These are phyloP conservation scores for Corynascus novoguineensis DNA, from an alignment of 495 filamentous ascomycete species.

Conservation along the genomic window DNA sequence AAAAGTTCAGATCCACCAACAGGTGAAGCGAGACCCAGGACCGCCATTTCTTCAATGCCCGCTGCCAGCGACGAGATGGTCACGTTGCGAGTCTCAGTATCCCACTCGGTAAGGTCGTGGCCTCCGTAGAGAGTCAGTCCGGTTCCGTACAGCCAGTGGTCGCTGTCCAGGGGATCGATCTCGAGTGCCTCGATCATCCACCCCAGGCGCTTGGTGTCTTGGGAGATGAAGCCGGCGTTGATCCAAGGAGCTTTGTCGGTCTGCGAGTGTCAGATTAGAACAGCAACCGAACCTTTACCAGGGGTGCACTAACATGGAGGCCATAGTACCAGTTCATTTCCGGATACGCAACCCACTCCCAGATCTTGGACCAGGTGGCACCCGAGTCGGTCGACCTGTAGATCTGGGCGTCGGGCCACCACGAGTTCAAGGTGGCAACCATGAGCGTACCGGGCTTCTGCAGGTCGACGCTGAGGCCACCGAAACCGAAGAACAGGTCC, in stretches of 20 bases:
- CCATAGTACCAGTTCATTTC: conserved; percentile 41
- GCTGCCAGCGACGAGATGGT: conserved; percentile 48
- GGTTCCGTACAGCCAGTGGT: conserved; percentile 57
- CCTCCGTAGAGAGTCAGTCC: conserved; percentile 53
- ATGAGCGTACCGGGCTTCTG: conserved; percentile 51
- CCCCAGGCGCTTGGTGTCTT: conserved; percentile 48
- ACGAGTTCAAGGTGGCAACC: conserved; percentile 51
- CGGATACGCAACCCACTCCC: conserved; percentile 49
- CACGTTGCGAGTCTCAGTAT: conserved; percentile 43
- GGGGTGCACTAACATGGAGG: conserved; percentile 33
- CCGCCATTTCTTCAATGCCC: conserved; percentile 56
- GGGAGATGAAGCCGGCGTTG: conserved; percentile 41
- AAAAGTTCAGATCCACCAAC: conserved; percentile 51
- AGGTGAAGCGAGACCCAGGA: conserved; percentile 47
- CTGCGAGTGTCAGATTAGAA: conserved; percentile 16
- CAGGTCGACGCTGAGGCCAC: conserved; percentile 51
- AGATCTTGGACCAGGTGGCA: conserved; percentile 46
- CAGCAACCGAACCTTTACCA: not conserved
- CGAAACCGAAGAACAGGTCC: conserved; percentile 48
- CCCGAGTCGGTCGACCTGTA: conserved; percentile 52
- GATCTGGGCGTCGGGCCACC: conserved; percentile 55
- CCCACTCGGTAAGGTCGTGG: conserved; percentile 47
- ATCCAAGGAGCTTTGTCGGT: conserved; percentile 46
- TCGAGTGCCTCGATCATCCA: conserved; percentile 61
- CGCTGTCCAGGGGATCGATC: conserved; percentile 54